Conservation (phyloP, 1,139 yeast genomes). For the Blastobotrys niveus region DNA sequence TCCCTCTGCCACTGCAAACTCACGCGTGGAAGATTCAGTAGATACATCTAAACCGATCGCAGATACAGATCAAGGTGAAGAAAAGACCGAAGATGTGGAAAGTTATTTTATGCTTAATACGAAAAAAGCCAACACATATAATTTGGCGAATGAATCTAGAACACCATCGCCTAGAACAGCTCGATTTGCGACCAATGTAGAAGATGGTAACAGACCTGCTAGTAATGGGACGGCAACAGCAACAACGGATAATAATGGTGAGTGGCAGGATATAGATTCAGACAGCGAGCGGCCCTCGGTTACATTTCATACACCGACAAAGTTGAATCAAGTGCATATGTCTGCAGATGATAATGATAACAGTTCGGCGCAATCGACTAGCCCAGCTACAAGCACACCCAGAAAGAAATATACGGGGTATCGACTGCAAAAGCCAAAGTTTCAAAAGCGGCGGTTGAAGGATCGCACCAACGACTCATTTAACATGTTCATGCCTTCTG, state of each 20-base stretch:
- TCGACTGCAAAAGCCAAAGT: slow-evolving; percentile 6
- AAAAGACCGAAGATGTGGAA: neutral
- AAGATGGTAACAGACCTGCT: neutral
- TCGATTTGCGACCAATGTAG: slow-evolving; percentile 2
- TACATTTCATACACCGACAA: slow-evolving; percentile 10
- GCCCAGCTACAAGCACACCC: neutral
- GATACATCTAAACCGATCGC: too few relatives aligned
- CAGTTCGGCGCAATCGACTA: neutral
- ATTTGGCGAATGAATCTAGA: neutral
- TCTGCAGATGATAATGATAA: slow-evolving; percentile 3
- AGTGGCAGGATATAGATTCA: slow-evolving; percentile 18
- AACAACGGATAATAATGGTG: slow-evolving; percentile 6
- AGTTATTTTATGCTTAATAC: slow-evolving; percentile 2
- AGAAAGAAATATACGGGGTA: slow-evolving; percentile 3
- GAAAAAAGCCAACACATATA: neutral
- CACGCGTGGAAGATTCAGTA: too few relatives aligned
- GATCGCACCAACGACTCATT: slow-evolving; percentile 11
- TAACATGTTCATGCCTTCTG: slow-evolving; percentile 9
- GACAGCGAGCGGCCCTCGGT: slow-evolving; percentile 13
- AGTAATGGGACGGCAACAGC: neutral
- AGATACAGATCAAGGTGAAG: neutral
- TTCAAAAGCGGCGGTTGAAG: neutral
- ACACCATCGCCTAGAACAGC: slow-evolving; percentile 11
- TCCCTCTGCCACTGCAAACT: too few relatives aligned
- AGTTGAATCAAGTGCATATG: slow-evolving; percentile 7